Base-by-base conservation (phyloP, 176 grass and related monocot genomes). In the Phoenix roebelenii region DNA sequence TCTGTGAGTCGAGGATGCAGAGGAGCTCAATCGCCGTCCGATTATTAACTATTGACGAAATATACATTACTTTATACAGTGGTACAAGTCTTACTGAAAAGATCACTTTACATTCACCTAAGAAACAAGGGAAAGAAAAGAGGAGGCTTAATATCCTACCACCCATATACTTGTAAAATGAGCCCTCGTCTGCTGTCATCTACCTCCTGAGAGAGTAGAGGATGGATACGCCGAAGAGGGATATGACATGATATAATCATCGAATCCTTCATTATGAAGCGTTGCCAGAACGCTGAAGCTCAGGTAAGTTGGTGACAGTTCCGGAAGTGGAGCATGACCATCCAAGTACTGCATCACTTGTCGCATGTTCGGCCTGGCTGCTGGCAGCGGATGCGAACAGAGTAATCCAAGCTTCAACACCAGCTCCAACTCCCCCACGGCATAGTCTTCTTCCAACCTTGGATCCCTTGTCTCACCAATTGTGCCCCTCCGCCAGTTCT, bases 321-420 rank as follows among this genome's bases (percentile, higher is more conserved):
- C 77, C 5, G 83, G 83, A 1, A 74, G 2, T 15, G 63, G 68
- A 35, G 0, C 0, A n/a, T 79, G 26, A 0, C 77, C 73, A 9
- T 86, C 63, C 25, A 81, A 68, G 24, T 70, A 86, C 26, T 74
- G 63, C 59, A 81, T n/a, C 2, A 70, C 73, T 15, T 70, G 73
- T 9, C 69, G 77, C 77, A 81, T 86, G 52, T 49, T 77, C 0
- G 77, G 83, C 63, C 83, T 72, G 6, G 67, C 26, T 24, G n/a
- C 16, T 2, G 73, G 17, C 16, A 68, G 50, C 3, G 83, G 83
- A 68, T 86, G 83, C 1, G 69, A 66, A 39, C 83, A 86, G 17
- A 86, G 52, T 52, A 86, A 56, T 5, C 77, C 83, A 20, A 86
- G 68, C 51, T 57, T 73, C 17, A 86, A 25, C 16, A 60, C 77